Conservation (phyloP, 371 early-diverging fungal species). For the Quaeritorhiza haematococci region DNA sequence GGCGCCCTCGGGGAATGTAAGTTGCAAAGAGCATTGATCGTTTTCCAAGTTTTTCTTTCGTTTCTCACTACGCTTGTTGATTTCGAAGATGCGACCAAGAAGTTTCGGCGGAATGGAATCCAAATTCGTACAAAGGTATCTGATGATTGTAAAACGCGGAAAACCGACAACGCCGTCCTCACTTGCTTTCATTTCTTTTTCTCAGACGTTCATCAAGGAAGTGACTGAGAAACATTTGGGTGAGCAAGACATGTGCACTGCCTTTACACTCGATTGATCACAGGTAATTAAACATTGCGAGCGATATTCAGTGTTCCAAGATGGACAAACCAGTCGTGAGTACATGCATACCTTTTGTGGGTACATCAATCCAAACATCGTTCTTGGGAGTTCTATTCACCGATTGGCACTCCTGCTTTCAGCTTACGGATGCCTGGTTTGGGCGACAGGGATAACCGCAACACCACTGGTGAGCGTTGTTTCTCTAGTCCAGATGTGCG, state of each 20-base stretch:
- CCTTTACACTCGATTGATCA: no score
- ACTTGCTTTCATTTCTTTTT: no score
- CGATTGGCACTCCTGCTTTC: no score
- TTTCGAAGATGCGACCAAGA: slow-evolving; percentile 47
- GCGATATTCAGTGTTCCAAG: neutral
- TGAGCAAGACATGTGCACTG: no score
- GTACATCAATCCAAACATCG: no score
- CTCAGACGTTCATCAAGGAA: slow-evolving; percentile 57
- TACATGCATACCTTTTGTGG: neutral
- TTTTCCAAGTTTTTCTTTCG: no score
- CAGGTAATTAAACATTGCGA: no score
- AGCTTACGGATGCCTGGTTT: slow-evolving; percentile 57
- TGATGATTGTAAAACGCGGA: no score
- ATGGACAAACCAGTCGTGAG: neutral
- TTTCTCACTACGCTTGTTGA: neutral
- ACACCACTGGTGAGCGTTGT: slow-evolving; percentile 46
- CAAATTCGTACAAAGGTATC: slow-evolving; percentile 69
- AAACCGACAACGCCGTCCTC: no score
- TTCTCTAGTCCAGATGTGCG: no score
- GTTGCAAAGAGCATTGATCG: neutral
- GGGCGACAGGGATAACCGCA: slow-evolving; percentile 81
- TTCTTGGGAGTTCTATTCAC: no score
- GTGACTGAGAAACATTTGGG: slow-evolving; percentile 43
- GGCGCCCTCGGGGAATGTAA: slow-evolving; percentile 54
- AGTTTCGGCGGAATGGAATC: slow-evolving; percentile 70